A percentile compares a stretch with the other conserved stretches of the same genome.
phyloP scores from a whole-genome alignment of 2,329 filamentous ascomycete species.

The Pseudocercospora fuligena region DNA sequence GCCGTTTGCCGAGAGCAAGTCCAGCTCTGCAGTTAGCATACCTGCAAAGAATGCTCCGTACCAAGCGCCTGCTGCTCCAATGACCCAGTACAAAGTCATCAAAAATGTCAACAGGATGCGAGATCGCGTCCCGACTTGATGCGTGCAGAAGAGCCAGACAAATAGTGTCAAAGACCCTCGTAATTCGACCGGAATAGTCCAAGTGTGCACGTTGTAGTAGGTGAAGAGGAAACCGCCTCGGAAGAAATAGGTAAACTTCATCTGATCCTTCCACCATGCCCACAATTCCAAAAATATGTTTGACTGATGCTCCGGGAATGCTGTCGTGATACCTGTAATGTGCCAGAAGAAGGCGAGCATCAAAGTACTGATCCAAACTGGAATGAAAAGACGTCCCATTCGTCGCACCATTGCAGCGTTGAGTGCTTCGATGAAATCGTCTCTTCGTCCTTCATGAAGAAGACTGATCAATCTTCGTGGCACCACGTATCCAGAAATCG shows the following conservation, averaged over 20 bases:
- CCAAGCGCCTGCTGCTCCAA: slow-evolving; percentile 55
- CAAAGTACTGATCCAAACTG: slow-evolving; percentile 60
- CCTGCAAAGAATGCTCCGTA: slow-evolving; percentile 64
- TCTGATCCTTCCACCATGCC: slow-evolving; percentile 59
- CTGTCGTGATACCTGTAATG: slow-evolving; percentile 54
- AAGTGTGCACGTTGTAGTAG: slow-evolving; percentile 44
- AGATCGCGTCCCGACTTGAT: slow-evolving; percentile 25
- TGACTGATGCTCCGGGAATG: slow-evolving; percentile 37
- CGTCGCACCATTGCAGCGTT: slow-evolving; percentile 56
- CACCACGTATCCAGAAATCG: slow-evolving; percentile 59
- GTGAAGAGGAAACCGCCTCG: slow-evolving; percentile 45
- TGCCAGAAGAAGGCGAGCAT: slow-evolving; percentile 60
- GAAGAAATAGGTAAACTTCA: slow-evolving; percentile 71
- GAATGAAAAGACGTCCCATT: slow-evolving; percentile 55
- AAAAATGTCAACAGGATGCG: slow-evolving; percentile 28
- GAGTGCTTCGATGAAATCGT: slow-evolving; percentile 48
- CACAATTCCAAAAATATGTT: slow-evolving; percentile 57
- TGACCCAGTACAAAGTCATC: slow-evolving; percentile 27
- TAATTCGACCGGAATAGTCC: slow-evolving; percentile 69
- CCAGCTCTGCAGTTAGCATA: slow-evolving; percentile 66
- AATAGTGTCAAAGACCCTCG: slow-evolving; percentile 68
- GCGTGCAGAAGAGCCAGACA: slow-evolving; percentile 60
- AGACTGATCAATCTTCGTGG: slow-evolving; percentile 47
- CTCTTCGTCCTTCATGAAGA: slow-evolving; percentile 40
- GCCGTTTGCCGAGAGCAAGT: slow-evolving; percentile 54